Evolutionary conservation across 208 protist species (phyloP).

Genomic region (Acanthamoeba pearcei): DNA sequence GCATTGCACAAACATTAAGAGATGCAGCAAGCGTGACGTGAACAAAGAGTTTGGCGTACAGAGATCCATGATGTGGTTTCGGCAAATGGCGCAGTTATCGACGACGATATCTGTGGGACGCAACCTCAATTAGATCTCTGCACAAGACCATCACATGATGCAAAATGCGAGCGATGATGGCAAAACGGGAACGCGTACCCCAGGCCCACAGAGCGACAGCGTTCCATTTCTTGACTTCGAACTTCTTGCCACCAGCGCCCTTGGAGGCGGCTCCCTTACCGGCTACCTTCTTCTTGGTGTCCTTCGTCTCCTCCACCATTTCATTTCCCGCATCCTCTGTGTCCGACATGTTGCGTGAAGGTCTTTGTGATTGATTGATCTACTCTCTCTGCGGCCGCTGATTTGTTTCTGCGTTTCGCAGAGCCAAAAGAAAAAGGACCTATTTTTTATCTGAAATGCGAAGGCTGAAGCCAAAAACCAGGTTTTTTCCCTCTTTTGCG

Average conservation of each 20-base stretch:
- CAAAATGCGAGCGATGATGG: background rate
- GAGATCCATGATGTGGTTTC: slow-evolving; percentile 99
- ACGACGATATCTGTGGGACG: slow-evolving; percentile 94
- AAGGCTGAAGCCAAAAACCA: background rate
- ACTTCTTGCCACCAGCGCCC: slow-evolving; percentile 81
- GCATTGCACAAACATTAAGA: background rate
- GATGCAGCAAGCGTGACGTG: background rate
- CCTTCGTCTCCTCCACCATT: slow-evolving; percentile 46
- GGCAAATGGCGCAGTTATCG: slow-evolving; percentile 99
- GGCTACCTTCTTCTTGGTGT: slow-evolving; percentile 26
- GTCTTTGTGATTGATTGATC: background rate
- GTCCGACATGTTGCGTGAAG: slow-evolving; percentile 71
- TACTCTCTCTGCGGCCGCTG: no score
- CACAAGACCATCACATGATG: slow-evolving; percentile 45
- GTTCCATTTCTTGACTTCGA: slow-evolving; percentile 98
- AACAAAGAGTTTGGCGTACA: slow-evolving; percentile 84
- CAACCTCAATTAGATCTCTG: background rate
- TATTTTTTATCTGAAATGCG: background rate
- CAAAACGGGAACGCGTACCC: slow-evolving; percentile 85
- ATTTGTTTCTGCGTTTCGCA: background rate
- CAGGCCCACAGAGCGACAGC: slow-evolving; percentile 98
- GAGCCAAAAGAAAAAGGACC: background rate
- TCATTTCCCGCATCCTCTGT: slow-evolving; percentile 61
- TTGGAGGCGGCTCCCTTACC: background rate
- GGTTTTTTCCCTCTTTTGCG: background rate